These are phyloP conservation scores for Ustilago nuda DNA, from an alignment of 1,284 basidiomycete species.

Conservation along the genomic window DNA sequence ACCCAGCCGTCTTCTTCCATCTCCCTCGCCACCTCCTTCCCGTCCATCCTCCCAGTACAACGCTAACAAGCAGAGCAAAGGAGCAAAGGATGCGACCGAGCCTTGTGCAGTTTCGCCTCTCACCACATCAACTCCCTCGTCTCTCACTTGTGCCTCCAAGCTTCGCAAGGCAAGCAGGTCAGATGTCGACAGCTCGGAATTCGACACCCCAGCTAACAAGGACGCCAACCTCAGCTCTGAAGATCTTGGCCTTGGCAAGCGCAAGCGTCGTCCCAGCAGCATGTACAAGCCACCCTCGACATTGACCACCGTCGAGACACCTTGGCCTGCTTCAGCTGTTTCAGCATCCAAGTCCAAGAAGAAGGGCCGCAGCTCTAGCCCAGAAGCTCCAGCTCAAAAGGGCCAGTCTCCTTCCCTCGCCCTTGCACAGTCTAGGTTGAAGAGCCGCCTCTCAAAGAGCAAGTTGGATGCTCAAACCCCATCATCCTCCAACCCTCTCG, in stretches of 20 bases:
- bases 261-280: conserved; percentile 58
- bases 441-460: conserved; percentile 29
- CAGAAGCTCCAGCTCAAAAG: conserved; percentile 29
- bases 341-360: conserved; percentile 37
- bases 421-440: conserved; percentile 25
- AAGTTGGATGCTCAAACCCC: conserved; percentile 17
- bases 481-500: conserved; percentile 11
- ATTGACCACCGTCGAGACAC: conserved; percentile 47
- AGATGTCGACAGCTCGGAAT: conserved; percentile 21
- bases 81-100: conserved; percentile 27
- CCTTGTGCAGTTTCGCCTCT: conserved; percentile 5
- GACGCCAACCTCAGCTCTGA: conserved; percentile 21
- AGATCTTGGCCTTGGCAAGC: conserved; percentile 49
- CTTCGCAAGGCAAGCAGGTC: conserved; percentile 19
- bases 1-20: conserved; percentile 52
- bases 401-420: conserved; percentile 12
- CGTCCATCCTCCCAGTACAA: conserved; percentile 39
- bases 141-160: conserved; percentile 8
- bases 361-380: conserved; percentile 44
- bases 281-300: conserved; percentile 61
- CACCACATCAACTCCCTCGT: conserved; percentile 4
- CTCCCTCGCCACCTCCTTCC: conserved; percentile 47
- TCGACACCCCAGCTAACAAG: conserved; percentile 22
- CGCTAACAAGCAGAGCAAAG: conserved; percentile 31
- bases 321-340: conserved; percentile 15